These are phyloP conservation scores for Neonectria sp. DNA, from an alignment of 2,329 filamentous ascomycete genomes.

Conservation along the genomic window DNA sequence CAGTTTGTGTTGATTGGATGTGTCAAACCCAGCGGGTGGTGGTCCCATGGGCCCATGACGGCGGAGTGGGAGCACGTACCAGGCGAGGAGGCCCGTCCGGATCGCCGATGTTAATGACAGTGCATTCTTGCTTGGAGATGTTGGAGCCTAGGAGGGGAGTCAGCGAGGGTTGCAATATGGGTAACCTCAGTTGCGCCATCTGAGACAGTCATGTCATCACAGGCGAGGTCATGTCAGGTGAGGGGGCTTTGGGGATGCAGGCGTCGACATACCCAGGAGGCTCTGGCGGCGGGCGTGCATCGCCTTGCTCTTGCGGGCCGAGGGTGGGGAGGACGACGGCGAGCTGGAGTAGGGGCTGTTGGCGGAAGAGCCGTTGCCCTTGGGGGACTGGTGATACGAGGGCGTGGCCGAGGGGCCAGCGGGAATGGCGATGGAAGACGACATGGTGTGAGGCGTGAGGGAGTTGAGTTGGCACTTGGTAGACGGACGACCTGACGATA, in stretches of 20 bases:
- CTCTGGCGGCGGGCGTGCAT: constrained; percentile 72
- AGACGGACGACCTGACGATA: constrained; percentile 7
- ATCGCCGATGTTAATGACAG: constrained; percentile 84
- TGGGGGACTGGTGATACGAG: constrained; percentile 57
- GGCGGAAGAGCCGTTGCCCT: constrained; percentile 64
- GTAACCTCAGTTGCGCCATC: constrained; percentile 17
- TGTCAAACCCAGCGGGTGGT: constrained; percentile 7
- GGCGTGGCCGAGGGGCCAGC: constrained; percentile 55
- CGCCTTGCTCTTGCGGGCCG: constrained; percentile 62
- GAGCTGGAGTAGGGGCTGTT: constrained; percentile 58
- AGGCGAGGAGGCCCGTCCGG: constrained; percentile 80
- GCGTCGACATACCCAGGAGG: constrained; percentile 67
- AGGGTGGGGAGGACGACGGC: constrained; percentile 70
- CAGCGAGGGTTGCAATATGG: constrained; percentile 40
- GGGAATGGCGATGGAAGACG: constrained; percentile 80
- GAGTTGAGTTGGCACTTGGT: neutral
- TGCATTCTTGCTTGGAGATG: constrained; percentile 81
- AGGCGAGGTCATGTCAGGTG: constrained; percentile 26
- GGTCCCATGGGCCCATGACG: constrained; percentile 9
- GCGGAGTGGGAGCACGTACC: constrained; percentile 63
- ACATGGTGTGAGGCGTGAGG: constrained; percentile 60
- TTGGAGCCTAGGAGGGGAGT: constrained; percentile 72
- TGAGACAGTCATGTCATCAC: constrained; percentile 33
- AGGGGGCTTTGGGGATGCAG: constrained; percentile 1
- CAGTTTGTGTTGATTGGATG: constrained; percentile 5